Conservation (phyloP, 2,329 filamentous ascomycete genomes). For the Xylariaceae sp. region DNA sequence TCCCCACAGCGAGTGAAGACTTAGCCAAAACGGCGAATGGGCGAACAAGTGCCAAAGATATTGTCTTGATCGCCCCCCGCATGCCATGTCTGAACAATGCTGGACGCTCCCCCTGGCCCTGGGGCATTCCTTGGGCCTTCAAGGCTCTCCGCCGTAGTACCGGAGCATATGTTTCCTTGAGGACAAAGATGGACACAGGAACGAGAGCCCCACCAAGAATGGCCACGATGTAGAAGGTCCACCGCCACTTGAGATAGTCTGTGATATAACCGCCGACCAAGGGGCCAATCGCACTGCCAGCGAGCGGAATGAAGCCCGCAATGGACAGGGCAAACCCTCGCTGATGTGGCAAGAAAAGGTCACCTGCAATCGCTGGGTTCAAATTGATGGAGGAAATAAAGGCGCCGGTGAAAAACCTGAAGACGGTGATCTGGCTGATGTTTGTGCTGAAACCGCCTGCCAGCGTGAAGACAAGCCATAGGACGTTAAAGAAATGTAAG, state of each 20-base stretch:
- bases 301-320: constrained; percentile 3
- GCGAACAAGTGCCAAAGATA: neutral
- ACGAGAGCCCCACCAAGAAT: neutral
- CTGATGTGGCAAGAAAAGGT: constrained; percentile 1
- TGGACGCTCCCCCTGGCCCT: neutral
- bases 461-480: constrained; percentile 3
- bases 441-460: constrained; percentile 2
- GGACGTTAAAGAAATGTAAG: neutral
- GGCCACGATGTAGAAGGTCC: constrained; percentile 3
- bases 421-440: constrained; percentile 1
- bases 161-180: constrained; percentile 4
- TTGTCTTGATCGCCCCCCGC: neutral
- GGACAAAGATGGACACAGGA: neutral
- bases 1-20: neutral
- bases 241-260: constrained; percentile 6
- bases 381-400: constrained; percentile 3
- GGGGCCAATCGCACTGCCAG: constrained; percentile 2
- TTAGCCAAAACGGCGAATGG: constrained; percentile 2
- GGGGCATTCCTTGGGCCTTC: neutral
- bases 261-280: constrained; percentile 3
- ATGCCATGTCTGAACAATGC: neutral
- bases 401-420: constrained; percentile 3
- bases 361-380: constrained; percentile 2
- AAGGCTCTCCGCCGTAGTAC: neutral
- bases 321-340: constrained; percentile 4